Evolutionary conservation across 345 rosid species (phyloP), one percentile per base, ranked within the genome.

Genomic region (Psidium guajava): DNA sequence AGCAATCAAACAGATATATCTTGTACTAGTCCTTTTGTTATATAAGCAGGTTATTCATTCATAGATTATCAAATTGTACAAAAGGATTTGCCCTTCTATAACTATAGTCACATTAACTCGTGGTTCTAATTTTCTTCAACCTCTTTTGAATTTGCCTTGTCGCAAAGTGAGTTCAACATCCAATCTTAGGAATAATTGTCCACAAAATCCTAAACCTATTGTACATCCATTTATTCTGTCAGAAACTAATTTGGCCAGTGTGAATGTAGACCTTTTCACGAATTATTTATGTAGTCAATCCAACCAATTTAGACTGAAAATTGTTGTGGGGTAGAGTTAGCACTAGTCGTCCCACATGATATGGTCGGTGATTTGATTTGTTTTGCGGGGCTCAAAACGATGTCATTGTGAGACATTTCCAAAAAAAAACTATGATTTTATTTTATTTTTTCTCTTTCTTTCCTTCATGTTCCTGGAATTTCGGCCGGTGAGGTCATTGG

Each of bases 401-500:
- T 1, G 6, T 57, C 15, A 25, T 24, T 11, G n/a, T 2, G 28
- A 25, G 28, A n/a, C 14, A 58, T 25, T 58, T 25, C 13, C 6
- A 22, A 56, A 56, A 10, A 55, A 56, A 11, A 9, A 1, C 12
- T 25, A 25, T 11, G 13, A n/a, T 58, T n/a, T n/a, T 58, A 5
- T 25, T 11, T 58, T 58, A 5, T 25, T 11, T 58, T 58, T 58
- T 58, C 2, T 58, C 15, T 58, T 58, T 25, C 6, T 58, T 57
- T 58, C 64, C 28, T 12, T 57, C 27, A 5, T 25, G 16, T 25
- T 58, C 32, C 3, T 0, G 15, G 1, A n/a, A 24, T 25, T 58
- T 12, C 6, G 3, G 7, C 15, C 7, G 0, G 6, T 14, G 6
- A n/a, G 64, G 32, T 58, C 2, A 3, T 7, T 0, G 16, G 6